Evolutionary conservation across 768 basidiomycete species (phyloP), one percentile per base, ranked within the genome.

Genomic region (Kwoniella sp.): DNA sequence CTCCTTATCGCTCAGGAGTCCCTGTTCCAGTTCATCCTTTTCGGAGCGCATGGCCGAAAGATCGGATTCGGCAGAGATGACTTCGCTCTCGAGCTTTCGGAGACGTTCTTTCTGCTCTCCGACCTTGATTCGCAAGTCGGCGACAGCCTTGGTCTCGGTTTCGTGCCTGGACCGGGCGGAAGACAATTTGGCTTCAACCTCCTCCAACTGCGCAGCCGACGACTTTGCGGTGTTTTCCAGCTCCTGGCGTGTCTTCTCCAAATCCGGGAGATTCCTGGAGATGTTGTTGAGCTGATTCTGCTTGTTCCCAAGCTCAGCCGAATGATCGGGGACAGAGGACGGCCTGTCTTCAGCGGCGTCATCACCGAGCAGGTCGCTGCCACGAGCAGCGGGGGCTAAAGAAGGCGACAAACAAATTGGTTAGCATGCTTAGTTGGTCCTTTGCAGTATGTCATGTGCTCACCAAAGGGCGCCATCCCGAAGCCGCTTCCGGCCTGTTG

Each of bases 51-150:
- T 75, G 8, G 90, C 93, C 69, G 91, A 92, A 45, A 99, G 84
- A 69, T 97, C 93, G 75, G 92, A 93, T 82, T 98, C 94, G 3
- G 90, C 89, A 47, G 85, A 84, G 70, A 99, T 98, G 38, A 97
- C 82, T 64, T 95, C 90, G 58, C 88, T 86, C 56, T 86, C 85
- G 2, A 87, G 79, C 77, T 87, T 89, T 73, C 88, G 85, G 29
- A 96, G 89, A 22, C 90, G 88, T 20, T 85, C 82, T 1, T 83
- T 84, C 82, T 96, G 94, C 8, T 84, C 82, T 0, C 84, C 81
- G 54, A 85, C 86, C 12, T 92, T 87, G 30, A 90, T 88, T 61
- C 86, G 87, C 30, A 95, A 84, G 28, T 86, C 85, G 20, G 85
- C 77, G 13, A 94, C 82, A 20, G 90, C 80, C 53, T 85, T 86